Evolutionary conservation across 495 filamentous ascomycete species (phyloP).

Genomic region (Physcia stellaris): DNA sequence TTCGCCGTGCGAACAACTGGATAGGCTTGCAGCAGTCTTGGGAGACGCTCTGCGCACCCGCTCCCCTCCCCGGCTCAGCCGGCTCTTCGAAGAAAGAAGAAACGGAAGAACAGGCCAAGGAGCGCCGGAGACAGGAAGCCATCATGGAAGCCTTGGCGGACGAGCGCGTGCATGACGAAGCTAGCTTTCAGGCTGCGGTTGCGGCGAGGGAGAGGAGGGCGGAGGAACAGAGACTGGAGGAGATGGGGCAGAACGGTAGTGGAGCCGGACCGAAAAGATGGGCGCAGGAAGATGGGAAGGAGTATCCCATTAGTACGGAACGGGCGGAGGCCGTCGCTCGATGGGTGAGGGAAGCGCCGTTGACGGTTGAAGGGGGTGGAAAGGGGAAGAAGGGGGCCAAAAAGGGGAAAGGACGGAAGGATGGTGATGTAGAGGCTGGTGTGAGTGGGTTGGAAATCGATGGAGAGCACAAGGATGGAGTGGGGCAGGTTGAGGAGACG

Average conservation of each 20-base stretch:
- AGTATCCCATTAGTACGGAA: slow-evolving; percentile 56
- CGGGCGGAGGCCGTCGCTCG: slow-evolving; percentile 50
- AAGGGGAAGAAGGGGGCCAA: slow-evolving; percentile 7
- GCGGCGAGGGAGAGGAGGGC: slow-evolving; percentile 35
- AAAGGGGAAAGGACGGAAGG: too few species aligned
- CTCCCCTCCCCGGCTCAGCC: slow-evolving; percentile 38
- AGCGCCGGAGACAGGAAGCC: slow-evolving; percentile 46
- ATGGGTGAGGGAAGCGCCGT: slow-evolving; percentile 56
- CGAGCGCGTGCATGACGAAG: slow-evolving; percentile 50
- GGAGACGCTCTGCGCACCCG: slow-evolving; percentile 58
- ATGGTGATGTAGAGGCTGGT: too few species aligned
- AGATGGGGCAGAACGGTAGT: slow-evolving; percentile 2
- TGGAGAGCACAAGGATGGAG: too few species aligned
- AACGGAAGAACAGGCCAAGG: slow-evolving; percentile 32
- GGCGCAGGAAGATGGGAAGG: slow-evolving; percentile 50
- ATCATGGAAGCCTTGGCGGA: slow-evolving; percentile 51
- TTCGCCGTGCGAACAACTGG: slow-evolving; percentile 52
- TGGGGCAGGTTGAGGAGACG: too few species aligned
- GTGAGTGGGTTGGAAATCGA: too few species aligned
- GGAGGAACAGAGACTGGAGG: slow-evolving; percentile 15
- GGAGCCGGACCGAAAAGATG: slow-evolving; percentile 40
- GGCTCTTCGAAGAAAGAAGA: slow-evolving; percentile 27
- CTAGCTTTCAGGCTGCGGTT: slow-evolving; percentile 46
- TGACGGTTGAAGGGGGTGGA: slow-evolving; percentile 4
- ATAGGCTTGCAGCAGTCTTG: slow-evolving; percentile 46